A percentile compares a stretch with the other conserved stretches of the same genome.
These are phyloP conservation scores for Termitomyces sp. DNA, from an alignment of 1,284 basidiomycete species.

Conservation along the genomic window DNA sequence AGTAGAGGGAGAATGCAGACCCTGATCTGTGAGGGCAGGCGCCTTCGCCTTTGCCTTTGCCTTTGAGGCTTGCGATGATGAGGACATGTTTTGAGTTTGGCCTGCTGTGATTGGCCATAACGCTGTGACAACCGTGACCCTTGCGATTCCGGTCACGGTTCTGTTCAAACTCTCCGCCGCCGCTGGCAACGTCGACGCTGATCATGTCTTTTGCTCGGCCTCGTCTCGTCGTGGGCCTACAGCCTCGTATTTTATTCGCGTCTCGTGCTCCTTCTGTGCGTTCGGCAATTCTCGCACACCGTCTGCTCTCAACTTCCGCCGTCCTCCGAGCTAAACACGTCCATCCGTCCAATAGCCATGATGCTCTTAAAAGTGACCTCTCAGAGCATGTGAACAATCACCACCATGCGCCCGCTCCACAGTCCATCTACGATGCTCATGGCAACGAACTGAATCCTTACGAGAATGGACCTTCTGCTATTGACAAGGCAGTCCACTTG, in stretches of 20 bases:
- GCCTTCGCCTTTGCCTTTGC: constrained; percentile 53
- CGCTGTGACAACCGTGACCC: constrained; percentile 32
- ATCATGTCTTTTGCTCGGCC: constrained; percentile 49
- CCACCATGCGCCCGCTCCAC: constrained; percentile 20
- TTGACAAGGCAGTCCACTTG: constrained; percentile 93
- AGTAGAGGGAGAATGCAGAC: constrained; percentile 37
- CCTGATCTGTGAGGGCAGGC: constrained; percentile 60
- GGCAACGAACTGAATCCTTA: constrained; percentile 62
- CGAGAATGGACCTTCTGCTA: constrained; percentile 76
- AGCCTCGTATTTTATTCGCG: constrained; percentile 26
- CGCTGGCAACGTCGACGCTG: constrained; percentile 33
- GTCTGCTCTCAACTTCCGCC: constrained; percentile 41
- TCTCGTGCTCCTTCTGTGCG: constrained; percentile 25
- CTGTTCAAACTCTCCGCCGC: constrained; percentile 18
- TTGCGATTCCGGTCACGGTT: constrained; percentile 33
- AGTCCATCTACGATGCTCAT: constrained; percentile 34
- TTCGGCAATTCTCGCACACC: constrained; percentile 39
- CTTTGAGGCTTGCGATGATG: constrained; percentile 37
- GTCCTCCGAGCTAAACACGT: constrained; percentile 32
- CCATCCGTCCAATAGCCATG: constrained; percentile 22
- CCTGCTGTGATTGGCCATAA: constrained; percentile 46
- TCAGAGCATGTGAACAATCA: constrained; percentile 33
- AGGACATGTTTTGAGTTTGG: constrained; percentile 39
- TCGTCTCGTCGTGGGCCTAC: constrained; percentile 34
- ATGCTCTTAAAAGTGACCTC: constrained; percentile 37